Percentiles rank a stretch among this genome's conserved stretches.
These are phyloP conservation scores for Graphilbum ipis-grandicollis DNA, from an alignment of 2,329 filamentous ascomycete species.

Conservation along the genomic window DNA sequence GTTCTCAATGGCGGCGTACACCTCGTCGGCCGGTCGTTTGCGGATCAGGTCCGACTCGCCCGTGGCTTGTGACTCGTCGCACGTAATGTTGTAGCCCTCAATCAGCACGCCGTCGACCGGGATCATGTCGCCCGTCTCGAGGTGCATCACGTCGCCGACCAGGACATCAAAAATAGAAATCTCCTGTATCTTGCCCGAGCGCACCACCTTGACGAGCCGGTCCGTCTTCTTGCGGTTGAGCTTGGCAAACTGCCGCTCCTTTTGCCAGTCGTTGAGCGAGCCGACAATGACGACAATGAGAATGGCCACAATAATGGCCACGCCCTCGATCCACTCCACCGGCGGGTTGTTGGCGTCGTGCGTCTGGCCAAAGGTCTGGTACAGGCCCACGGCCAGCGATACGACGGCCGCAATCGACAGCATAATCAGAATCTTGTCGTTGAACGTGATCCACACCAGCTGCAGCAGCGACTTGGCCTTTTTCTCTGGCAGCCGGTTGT, in stretches of 20 bases:
- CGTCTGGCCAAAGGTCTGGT: conserved; percentile 49
- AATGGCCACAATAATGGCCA: conserved; percentile 69
- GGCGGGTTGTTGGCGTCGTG: conserved; percentile 32
- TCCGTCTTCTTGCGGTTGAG: conserved; percentile 68
- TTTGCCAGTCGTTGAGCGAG: conserved; percentile 64
- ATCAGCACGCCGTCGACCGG: conserved; percentile 60
- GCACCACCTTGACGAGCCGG: conserved; percentile 52
- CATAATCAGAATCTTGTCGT: conserved; percentile 65
- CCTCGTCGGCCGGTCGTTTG: conserved; percentile 50
- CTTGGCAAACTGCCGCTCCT: conserved; percentile 63
- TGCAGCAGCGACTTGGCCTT: conserved; percentile 57
- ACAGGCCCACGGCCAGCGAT: conserved; percentile 57
- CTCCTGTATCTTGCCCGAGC: conserved; percentile 53
- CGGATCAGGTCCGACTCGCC: conserved; percentile 62
- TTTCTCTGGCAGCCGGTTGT: conserved; percentile 57
- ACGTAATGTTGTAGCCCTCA: conserved; percentile 56
- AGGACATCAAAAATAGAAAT: conserved; percentile 53
- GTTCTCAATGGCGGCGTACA: conserved; percentile 50
- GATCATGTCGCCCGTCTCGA: conserved; percentile 61
- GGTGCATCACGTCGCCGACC: conserved; percentile 51
- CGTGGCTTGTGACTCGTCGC: conserved; percentile 64
- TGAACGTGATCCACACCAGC: conserved; percentile 69
- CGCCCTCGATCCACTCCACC: conserved; percentile 68
- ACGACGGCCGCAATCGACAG: conserved; percentile 54
- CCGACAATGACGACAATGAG: conserved; percentile 61